phyloP scores from a whole-genome alignment of 2,329 filamentous ascomycete genomes.

The Fusarium sp. region DNA sequence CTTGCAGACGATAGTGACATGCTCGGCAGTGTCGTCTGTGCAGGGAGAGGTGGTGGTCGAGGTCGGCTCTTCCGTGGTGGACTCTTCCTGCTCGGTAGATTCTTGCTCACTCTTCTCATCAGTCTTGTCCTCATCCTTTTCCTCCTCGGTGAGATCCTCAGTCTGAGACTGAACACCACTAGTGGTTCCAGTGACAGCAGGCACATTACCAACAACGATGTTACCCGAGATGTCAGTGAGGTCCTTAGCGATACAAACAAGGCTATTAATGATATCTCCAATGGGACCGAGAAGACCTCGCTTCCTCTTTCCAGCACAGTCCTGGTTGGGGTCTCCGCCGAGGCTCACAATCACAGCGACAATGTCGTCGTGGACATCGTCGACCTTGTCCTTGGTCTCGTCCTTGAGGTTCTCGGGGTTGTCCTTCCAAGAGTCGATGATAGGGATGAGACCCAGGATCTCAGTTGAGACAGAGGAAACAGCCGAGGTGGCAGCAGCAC shows the following conservation, averaged over 20 bases:
- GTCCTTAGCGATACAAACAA: conserved; percentile 24
- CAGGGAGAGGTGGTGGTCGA: conserved; percentile 20
- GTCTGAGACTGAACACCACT: conserved; percentile 8
- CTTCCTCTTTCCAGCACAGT: conserved; percentile 17
- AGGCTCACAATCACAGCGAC: conserved; percentile 13
- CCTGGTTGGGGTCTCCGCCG: conserved; percentile 20
- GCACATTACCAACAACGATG: conserved; percentile 18
- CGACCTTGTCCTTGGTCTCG: conserved; percentile 25
- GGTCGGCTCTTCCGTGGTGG: conserved; percentile 10
- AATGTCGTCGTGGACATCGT: conserved; percentile 17
- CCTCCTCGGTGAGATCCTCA: conserved; percentile 21
- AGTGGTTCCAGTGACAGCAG: conserved; percentile 13
- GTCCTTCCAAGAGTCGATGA: conserved; percentile 29
- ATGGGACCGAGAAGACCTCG: conserved; percentile 25
- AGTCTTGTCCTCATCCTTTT: conserved; percentile 9
- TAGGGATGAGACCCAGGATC: conserved; percentile 19
- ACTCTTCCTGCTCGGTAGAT: conserved; percentile 20
- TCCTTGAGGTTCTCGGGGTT: conserved; percentile 21
- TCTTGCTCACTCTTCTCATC: conserved; percentile 22
- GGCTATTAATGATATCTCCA: conserved; percentile 23
- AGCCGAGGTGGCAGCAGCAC: conserved; percentile 21
- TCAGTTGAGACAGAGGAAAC: conserved; percentile 28
- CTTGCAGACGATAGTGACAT: conserved; percentile 21
- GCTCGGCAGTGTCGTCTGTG: conserved; percentile 19
- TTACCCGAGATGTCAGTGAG: conserved; percentile 11